Conservation (phyloP, 148 eudicot species). For the Fallopia convolvulus region DNA sequence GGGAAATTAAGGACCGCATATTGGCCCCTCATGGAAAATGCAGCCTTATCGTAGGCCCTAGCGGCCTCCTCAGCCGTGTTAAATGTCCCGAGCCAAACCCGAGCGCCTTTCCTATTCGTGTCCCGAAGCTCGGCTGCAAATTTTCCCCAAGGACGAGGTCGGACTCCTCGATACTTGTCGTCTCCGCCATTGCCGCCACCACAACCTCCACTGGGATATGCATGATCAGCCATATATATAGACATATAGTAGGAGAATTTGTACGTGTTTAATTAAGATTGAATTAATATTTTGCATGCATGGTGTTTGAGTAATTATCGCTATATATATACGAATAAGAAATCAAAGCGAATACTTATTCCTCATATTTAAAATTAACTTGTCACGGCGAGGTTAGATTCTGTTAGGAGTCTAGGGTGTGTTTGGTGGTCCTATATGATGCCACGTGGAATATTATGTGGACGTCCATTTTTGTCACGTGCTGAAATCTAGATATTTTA, state of each 20-base stretch:
- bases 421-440: background rate
- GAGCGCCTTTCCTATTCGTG: slow-evolving; percentile 9
- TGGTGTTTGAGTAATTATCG: background rate
- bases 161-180: slow-evolving; percentile 13
- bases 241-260: background rate
- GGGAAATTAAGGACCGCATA: slow-evolving; percentile 13
- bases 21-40: slow-evolving; percentile 10
- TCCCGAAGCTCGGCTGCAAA: slow-evolving; percentile 14
- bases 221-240: background rate
- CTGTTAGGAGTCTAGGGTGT: too few relatives aligned
- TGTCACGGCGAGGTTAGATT: too few relatives aligned
- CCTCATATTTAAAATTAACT: too few relatives aligned
- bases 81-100: slow-evolving; percentile 14
- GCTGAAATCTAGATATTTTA: background rate
- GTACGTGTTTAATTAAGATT: background rate
- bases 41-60: slow-evolving; percentile 12
- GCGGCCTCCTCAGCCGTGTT: slow-evolving; percentile 11
- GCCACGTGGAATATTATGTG: background rate
- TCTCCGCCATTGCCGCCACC: background rate
- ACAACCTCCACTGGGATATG: background rate
- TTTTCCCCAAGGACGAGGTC: slow-evolving; percentile 9
- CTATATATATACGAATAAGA: background rate
- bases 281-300: background rate
- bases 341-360: background rate
- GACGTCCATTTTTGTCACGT: slow-evolving; percentile 7